Evolutionary conservation across 1,139 yeast genomes (phyloP).

Genomic region (Sugiyamaella japonica): DNA sequence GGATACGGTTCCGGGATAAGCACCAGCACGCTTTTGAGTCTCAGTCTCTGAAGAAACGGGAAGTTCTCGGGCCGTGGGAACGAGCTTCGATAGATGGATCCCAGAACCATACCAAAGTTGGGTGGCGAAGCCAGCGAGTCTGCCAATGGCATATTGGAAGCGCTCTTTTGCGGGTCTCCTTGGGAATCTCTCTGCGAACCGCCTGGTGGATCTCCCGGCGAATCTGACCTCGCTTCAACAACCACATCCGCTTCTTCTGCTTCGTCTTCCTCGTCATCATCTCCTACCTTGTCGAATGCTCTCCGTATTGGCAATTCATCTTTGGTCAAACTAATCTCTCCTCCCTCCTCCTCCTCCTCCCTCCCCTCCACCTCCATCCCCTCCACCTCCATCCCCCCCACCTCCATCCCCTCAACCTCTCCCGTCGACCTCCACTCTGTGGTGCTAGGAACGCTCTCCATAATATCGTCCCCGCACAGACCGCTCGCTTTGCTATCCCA

Average conservation of each 20-base stretch:
- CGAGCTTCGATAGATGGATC: conserved; percentile 78
- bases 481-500: not conserved
- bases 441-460: not conserved
- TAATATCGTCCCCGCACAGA: not conserved
- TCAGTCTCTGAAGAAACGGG: conserved; percentile 59
- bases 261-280: conserved; percentile 1
- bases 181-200: too few relatives aligned
- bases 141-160: not conserved
- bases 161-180: too few relatives aligned
- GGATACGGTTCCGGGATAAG: conserved; percentile 93
- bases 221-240: too few relatives aligned
- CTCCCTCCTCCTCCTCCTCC: not conserved
- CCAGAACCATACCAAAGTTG: conserved; percentile 83
- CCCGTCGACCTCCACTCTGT: not conserved
- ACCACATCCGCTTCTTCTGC: not conserved
- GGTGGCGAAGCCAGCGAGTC: conserved; percentile 55
- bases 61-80: conserved; percentile 88
- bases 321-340: not conserved
- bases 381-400: not conserved
- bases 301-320: not conserved
- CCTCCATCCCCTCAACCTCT: not conserved
- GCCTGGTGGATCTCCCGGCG: too few relatives aligned
- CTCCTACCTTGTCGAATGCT: not conserved
- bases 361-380: not conserved
- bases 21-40: conserved; percentile 73